phyloP scores from a whole-genome alignment of 2,329 filamentous ascomycete species.

The Hypoxylon sp. region DNA sequence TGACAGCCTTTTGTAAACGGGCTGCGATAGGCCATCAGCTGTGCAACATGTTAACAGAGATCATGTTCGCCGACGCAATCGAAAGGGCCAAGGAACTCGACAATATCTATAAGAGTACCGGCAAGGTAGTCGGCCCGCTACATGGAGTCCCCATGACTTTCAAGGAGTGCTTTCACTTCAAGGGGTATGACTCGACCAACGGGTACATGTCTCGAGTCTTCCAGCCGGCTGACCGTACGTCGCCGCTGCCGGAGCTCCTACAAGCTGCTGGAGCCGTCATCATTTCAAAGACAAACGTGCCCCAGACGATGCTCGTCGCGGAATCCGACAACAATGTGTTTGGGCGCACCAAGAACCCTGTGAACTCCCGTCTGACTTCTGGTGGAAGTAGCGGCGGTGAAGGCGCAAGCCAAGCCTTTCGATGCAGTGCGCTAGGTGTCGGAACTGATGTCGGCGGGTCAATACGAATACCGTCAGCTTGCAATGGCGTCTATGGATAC shows the following conservation, averaged over 20 bases:
- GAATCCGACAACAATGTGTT: slow-evolving; percentile 48
- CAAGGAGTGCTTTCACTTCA: slow-evolving; percentile 51
- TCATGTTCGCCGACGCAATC: slow-evolving; percentile 60
- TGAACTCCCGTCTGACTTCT: slow-evolving; percentile 41
- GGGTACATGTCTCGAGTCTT: slow-evolving; percentile 50
- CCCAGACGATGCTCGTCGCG: slow-evolving; percentile 48
- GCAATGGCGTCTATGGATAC: slow-evolving; percentile 53
- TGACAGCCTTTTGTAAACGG: slow-evolving; percentile 64
- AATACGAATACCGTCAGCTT: slow-evolving; percentile 51
- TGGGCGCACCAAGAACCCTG: slow-evolving; percentile 48
- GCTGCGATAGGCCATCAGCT: slow-evolving; percentile 65
- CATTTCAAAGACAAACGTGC: slow-evolving; percentile 47
- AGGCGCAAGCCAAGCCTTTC: slow-evolving; percentile 44
- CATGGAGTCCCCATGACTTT: slow-evolving; percentile 68
- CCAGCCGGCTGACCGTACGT: slow-evolving; percentile 40
- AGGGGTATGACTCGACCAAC: slow-evolving; percentile 52
- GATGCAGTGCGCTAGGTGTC: slow-evolving; percentile 47
- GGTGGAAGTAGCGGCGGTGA: slow-evolving; percentile 50
- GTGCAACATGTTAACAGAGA: slow-evolving; percentile 57
- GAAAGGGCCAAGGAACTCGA: slow-evolving; percentile 57
- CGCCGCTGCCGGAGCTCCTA: slow-evolving; percentile 41
- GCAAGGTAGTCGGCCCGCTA: slow-evolving; percentile 63
- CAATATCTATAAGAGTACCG: slow-evolving; percentile 54
- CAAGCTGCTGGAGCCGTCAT: slow-evolving; percentile 44
- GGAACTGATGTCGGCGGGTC: slow-evolving; percentile 50